phyloP scores from a whole-genome alignment of 2,329 filamentous ascomycete species.

The Metarhizium album region DNA sequence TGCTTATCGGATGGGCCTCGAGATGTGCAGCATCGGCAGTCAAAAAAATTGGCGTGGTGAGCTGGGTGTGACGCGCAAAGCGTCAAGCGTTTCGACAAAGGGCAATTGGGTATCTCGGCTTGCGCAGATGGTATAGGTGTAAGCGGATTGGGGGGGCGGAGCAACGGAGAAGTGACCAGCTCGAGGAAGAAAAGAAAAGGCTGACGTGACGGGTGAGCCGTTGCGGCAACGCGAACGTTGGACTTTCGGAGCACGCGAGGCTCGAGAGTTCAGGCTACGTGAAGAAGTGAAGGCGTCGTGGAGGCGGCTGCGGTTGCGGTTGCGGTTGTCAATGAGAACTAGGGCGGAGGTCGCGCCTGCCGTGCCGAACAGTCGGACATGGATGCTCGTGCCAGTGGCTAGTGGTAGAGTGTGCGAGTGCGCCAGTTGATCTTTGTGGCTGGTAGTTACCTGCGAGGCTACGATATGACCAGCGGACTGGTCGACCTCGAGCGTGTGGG shows the following conservation, averaged over 20 bases:
- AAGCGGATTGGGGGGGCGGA: neutral
- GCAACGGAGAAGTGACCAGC: neutral
- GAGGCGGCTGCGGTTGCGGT: neutral
- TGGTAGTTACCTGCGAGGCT: neutral
- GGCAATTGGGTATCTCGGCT: neutral
- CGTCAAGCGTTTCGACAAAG: neutral
- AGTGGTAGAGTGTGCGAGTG: neutral
- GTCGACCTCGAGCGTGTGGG: too few species aligned
- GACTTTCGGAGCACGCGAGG: neutral
- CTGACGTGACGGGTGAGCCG: neutral
- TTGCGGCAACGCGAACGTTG: neutral
- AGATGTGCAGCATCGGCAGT: neutral
- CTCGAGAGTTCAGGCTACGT: neutral
- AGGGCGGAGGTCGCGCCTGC: constrained; percentile 4
- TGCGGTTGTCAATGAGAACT: neutral
- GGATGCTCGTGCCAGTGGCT: neutral
- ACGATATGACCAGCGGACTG: neutral
- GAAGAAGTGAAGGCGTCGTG: neutral
- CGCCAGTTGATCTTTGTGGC: constrained; percentile 1
- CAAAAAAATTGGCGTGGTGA: neutral
- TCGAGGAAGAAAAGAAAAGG: neutral
- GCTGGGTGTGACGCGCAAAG: neutral
- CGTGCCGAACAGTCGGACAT: neutral
- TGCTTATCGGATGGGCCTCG: neutral
- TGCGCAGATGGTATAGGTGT: neutral